Evolutionary conservation across 768 basidiomycete species (phyloP), one percentile per base, ranked within the genome.

Genomic region (Lactifluus echinatus): DNA sequence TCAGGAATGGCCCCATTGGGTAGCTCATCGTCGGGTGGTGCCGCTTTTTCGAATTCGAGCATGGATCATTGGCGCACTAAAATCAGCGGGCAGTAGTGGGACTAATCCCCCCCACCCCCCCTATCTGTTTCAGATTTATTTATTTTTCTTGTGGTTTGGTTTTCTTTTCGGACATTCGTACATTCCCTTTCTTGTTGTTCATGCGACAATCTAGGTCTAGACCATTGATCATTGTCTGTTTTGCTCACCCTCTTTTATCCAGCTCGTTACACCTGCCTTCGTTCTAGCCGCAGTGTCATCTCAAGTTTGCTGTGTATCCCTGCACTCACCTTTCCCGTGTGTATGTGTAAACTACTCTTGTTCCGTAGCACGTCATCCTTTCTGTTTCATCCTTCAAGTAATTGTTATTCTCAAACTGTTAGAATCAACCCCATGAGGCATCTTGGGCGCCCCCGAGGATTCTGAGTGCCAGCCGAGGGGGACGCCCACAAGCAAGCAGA

Each of bases 11-110:
- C 53, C 21, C 36, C 47, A 24, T 55, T 45, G 42, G 48, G 48
- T 17, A 29, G 24, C 34, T 28, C 57, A 7, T 39, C 52, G 14
- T 44, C 57, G 19, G 33, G 47, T 26, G 17, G 42, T 42, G 28
- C 52, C 34, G 7, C 57, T 19, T 59, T 55, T 43, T 44, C 53
- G 33, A 55, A 15, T 23, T 44, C 57, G 23, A 36, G n/a, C 48
- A 49, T 59, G 57, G 48, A 50, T 23, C 53, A 59, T 12, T 59
- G 57, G 57, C 57, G 57, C 28, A 50, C 57, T 29, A 59, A 59
- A 59, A 55, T 59, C 37, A 47, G 53, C 42, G 57, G 57, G 48
- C 42, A 59, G 40, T 24, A 37, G 33, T 23, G 40, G 49, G 46
- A 37, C n/a, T 46, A 26, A 8, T 31, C 10, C 37, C 37, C 23